These are phyloP conservation scores for Pyrus hybrid DNA, from an alignment of 331 rosid genomes.

Conservation along the genomic window DNA sequence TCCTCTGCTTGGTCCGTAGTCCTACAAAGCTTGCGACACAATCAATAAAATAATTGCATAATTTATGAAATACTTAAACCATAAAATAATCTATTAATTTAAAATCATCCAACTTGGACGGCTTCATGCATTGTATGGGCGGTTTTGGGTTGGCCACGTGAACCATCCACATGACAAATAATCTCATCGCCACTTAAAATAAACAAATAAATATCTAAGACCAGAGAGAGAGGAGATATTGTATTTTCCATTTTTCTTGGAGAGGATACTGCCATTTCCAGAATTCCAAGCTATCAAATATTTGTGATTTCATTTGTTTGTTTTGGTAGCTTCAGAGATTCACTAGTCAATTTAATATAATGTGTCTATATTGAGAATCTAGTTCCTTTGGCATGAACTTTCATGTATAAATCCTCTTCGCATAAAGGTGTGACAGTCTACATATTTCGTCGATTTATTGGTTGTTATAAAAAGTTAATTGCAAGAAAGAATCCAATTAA, in stretches of 20 bases:
- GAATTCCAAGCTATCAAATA: not conserved
- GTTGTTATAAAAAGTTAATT: too few species aligned
- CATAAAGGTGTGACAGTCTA: too few species aligned
- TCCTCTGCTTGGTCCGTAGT: not conserved
- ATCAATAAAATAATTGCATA: not conserved
- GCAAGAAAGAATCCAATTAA: too few species aligned
- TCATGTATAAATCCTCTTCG: too few species aligned
- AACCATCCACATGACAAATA: slow-evolving; percentile 35
- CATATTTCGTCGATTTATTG: too few species aligned
- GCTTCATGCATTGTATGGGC: not conserved
- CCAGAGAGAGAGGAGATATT: not conserved
- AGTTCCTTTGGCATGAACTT: too few species aligned
- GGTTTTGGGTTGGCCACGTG: slow-evolving; percentile 64
- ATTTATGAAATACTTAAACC: not conserved
- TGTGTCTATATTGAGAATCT: too few species aligned
- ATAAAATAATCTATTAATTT: not conserved
- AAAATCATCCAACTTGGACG: not conserved
- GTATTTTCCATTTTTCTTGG: slow-evolving; percentile 24
- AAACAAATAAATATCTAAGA: not conserved
- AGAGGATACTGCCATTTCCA: slow-evolving; percentile 22
- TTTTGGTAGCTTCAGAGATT: slow-evolving; percentile 2
- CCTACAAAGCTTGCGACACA: not conserved
- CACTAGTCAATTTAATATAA: not conserved
- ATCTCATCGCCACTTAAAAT: slow-evolving; percentile 2
- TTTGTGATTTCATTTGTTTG: slow-evolving; percentile 14